phyloP scores from a whole-genome alignment of 2,329 filamentous ascomycete genomes.

The Colletotrichum acutatum region DNA sequence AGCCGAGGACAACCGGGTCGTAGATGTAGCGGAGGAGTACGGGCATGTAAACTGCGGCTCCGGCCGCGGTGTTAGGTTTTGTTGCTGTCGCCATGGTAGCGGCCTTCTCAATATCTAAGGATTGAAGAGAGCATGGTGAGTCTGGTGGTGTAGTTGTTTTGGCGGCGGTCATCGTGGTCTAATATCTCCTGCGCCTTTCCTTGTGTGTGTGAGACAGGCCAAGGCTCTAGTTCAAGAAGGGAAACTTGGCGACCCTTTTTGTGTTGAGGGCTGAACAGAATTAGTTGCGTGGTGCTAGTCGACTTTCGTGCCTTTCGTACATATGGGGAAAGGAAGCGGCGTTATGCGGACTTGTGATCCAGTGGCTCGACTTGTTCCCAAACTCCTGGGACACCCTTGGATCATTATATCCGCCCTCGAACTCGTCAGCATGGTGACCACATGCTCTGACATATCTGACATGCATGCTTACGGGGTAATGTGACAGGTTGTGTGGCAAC shows the following conservation, averaged over 20 bases:
- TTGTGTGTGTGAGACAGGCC: neutral
- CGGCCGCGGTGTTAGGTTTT: conserved; percentile 11
- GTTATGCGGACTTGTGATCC: neutral
- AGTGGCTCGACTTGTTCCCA: neutral
- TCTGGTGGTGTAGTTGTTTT: neutral
- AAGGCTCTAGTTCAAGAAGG: neutral
- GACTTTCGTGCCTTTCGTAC: neutral
- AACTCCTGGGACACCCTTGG: neutral
- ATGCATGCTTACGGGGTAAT: neutral
- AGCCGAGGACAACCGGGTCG: conserved; percentile 45
- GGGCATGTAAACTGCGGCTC: conserved; percentile 18
- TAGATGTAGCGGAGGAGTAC: conserved; percentile 38
- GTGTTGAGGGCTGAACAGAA: neutral
- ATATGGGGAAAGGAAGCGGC: neutral
- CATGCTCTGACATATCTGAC: neutral
- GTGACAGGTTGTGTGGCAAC: neutral
- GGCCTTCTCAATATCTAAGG: neutral
- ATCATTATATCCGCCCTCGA: neutral
- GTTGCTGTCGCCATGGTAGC: neutral
- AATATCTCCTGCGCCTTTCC: neutral
- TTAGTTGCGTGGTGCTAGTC: neutral
- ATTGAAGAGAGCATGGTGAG: neutral
- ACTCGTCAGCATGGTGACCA: neutral
- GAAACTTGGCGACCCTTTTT: neutral
- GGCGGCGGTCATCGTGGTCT: neutral